A percentile compares a stretch with the other conserved stretches of the same genome.
These are phyloP conservation scores for Aureobasidium sp. DNA, from an alignment of 2,329 filamentous ascomycete species.

Conservation along the genomic window DNA sequence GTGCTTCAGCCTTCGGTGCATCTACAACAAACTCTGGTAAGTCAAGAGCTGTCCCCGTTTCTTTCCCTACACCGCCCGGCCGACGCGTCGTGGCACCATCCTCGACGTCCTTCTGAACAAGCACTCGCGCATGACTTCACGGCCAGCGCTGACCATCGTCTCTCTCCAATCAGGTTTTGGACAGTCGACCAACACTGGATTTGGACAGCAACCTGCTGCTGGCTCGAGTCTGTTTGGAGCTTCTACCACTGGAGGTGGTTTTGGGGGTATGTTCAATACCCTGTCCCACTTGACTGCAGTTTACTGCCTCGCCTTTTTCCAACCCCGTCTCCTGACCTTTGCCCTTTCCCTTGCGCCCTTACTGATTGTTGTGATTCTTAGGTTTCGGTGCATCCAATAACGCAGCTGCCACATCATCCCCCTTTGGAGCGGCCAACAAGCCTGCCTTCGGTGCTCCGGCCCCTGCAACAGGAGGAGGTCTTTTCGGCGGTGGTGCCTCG, in stretches of 20 bases:
- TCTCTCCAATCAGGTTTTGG: constrained; percentile 16
- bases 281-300: background rate
- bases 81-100: background rate
- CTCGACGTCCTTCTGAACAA: background rate
- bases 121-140: background rate
- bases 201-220: constrained; percentile 21
- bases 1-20: constrained; percentile 15
- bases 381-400: constrained; percentile 17
- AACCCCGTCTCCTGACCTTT: background rate
- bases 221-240: constrained; percentile 26
- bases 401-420: constrained; percentile 2
- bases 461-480: constrained; percentile 24
- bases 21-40: constrained; percentile 25
- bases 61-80: background rate
- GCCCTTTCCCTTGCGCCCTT: background rate
- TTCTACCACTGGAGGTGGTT: constrained; percentile 24
- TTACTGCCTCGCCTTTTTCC: background rate
- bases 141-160: constrained; percentile 3
- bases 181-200: constrained; percentile 17
- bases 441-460: constrained; percentile 22
- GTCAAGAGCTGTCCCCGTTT: background rate
- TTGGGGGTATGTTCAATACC: constrained; percentile 13
- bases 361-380: background rate
- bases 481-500: constrained; percentile 18
- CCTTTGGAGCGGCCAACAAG: constrained; percentile 14